phyloP scores from a whole-genome alignment of 176 grass and related monocot genomes.

The Calamus simplicifolius region DNA sequence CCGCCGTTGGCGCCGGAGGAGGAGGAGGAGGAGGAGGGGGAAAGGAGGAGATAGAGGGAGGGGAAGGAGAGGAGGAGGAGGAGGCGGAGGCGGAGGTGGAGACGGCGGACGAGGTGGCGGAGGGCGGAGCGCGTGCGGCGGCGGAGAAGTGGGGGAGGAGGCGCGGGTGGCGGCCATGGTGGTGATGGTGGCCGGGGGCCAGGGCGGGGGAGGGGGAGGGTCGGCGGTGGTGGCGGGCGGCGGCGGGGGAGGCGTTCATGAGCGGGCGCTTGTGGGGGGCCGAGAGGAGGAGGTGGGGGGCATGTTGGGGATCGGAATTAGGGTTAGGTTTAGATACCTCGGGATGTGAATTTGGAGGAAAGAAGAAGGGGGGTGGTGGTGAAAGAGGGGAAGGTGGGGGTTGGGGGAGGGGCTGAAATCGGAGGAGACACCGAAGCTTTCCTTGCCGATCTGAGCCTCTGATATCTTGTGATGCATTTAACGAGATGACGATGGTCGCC shows the following conservation, averaged over 20 bases:
- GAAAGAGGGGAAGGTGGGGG: slow-evolving; percentile 6
- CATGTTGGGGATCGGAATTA: slow-evolving; percentile 13
- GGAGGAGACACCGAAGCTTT: slow-evolving; percentile 7
- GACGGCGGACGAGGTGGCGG: slow-evolving; percentile 29
- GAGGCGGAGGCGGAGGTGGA: slow-evolving; percentile 39
- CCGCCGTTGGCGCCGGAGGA: slow-evolving; percentile 35
- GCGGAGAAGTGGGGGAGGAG: slow-evolving; percentile 13
- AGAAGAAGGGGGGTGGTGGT: background rate
- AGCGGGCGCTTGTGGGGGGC: slow-evolving; percentile 66
- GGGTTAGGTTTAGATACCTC: slow-evolving; percentile 12
- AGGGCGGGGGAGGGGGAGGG: slow-evolving; percentile 14
- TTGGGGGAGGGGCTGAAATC: background rate
- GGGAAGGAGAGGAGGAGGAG: slow-evolving; percentile 71
- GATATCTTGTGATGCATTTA: slow-evolving; percentile 9
- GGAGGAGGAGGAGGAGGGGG: slow-evolving; percentile 57
- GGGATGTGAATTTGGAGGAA: background rate
- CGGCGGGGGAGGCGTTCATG: slow-evolving; percentile 29
- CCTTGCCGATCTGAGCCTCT: slow-evolving; percentile 7
- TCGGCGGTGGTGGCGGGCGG: slow-evolving; percentile 23
- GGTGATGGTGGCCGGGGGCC: slow-evolving; percentile 22
- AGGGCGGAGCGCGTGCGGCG: slow-evolving; percentile 21
- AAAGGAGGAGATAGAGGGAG: slow-evolving; percentile 58
- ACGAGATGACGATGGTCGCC: background rate
- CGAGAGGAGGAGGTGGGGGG: slow-evolving; percentile 23
- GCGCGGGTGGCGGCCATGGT: slow-evolving; percentile 29